Evolutionary conservation across 805 yeast species (phyloP).

Genomic region (Hermanozyma aechmeae): DNA sequence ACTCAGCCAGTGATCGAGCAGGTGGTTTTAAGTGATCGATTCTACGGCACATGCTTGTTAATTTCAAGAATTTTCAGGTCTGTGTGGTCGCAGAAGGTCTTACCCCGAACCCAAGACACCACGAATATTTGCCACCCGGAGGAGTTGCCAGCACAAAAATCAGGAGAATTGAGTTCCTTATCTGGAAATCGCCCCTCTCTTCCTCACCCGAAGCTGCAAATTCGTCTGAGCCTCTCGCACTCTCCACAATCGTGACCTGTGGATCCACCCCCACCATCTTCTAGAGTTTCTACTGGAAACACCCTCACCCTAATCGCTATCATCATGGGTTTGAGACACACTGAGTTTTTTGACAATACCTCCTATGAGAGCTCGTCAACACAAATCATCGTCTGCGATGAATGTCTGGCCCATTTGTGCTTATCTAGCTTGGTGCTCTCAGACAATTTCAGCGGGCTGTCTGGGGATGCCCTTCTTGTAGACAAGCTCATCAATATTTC

Average conservation of each 20-base stretch:
- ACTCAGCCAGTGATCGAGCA: constrained; percentile 47
- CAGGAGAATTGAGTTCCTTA: too few relatives aligned
- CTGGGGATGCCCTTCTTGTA: constrained; percentile 34
- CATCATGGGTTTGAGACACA: constrained; percentile 30
- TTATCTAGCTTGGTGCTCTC: constrained; percentile 24
- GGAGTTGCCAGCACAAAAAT: too few relatives aligned
- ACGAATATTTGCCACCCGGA: too few relatives aligned
- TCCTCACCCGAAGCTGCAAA: not conserved
- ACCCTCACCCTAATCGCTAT: not conserved
- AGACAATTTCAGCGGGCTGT: constrained; percentile 29
- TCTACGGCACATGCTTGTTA: constrained; percentile 77
- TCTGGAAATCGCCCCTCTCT: too few relatives aligned
- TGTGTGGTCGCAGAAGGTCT: constrained; percentile 69
- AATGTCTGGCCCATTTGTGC: constrained; percentile 33
- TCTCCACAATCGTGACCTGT: not conserved
- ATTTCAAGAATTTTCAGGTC: constrained; percentile 71
- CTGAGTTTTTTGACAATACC: constrained; percentile 28
- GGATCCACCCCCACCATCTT: not conserved
- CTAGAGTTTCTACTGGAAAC: not conserved
- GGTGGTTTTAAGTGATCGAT: constrained; percentile 85
- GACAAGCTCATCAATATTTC: constrained; percentile 27
- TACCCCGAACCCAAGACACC: too few relatives aligned
- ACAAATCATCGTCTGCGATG: constrained; percentile 31
- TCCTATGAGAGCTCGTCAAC: constrained; percentile 27
- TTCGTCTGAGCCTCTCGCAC: not conserved